Percentiles rank a stretch among this genome's conserved stretches.
Conservation (phyloP, 2,329 filamentous ascomycete species). For the Bertia moriformis region DNA sequence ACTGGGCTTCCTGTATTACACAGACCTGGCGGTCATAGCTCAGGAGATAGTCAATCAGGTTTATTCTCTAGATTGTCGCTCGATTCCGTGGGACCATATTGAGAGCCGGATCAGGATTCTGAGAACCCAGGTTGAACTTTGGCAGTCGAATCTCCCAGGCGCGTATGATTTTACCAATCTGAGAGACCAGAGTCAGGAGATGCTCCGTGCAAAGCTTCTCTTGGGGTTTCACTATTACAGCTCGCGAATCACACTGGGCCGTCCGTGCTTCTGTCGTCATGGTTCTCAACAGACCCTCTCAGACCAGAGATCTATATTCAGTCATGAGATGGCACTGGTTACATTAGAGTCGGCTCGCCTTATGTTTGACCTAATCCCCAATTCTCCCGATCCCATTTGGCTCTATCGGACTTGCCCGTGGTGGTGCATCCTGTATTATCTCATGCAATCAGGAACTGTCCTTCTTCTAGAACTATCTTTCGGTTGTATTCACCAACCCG, state of each 20-base stretch:
- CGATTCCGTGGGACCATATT: background rate
- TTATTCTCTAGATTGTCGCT: conserved; percentile 5
- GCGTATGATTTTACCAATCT: conserved; percentile 2
- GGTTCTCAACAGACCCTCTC: conserved; percentile 20
- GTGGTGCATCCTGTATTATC: conserved; percentile 26
- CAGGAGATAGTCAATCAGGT: conserved; percentile 1
- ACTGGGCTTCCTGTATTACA: conserved; percentile 8
- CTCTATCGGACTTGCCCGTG: conserved; percentile 23
- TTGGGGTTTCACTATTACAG: conserved; percentile 27
- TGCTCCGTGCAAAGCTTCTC: conserved; percentile 19
- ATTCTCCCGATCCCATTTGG: conserved; percentile 20
- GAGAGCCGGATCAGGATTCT: background rate
- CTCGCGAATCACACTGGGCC: conserved; percentile 22
- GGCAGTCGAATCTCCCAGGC: background rate
- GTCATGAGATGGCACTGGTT: background rate
- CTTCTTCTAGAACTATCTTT: conserved; percentile 28
- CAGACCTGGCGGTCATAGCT: background rate
- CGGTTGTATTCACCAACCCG: conserved; percentile 23
- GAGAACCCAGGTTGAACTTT: background rate
- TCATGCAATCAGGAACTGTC: conserved; percentile 25
- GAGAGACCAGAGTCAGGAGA: conserved; percentile 9
- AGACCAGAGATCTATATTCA: conserved; percentile 6
- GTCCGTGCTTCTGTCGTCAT: conserved; percentile 26
- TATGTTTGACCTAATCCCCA: conserved; percentile 21
- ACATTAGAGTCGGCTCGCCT: background rate